Evolutionary conservation across 352 stramenopile species (phyloP), one percentile per base, ranked within the genome.

Genomic region (Phytophthora rubi): DNA sequence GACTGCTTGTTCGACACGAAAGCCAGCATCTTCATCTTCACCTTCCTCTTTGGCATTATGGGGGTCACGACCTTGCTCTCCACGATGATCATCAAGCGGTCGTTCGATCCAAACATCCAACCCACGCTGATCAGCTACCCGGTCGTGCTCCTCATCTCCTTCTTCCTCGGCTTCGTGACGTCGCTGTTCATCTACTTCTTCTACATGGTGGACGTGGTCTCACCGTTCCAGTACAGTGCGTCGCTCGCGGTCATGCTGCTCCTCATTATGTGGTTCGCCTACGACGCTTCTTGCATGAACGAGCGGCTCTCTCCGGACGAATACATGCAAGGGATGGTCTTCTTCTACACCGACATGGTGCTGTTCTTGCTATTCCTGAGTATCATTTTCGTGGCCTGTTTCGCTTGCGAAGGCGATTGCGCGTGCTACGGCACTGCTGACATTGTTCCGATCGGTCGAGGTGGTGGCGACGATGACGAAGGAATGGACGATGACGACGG

Each of bases 281-380:
- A 90, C 69, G 83, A 93, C 53, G 85, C 85, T 1, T 87, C 80
- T 7, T 92, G 83, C 63, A 91, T 92, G 83, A 91, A 93, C 70
- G 82, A 93, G 55, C 73, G 83, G 1, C 73, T 93, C 4, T 88
- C 82, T 15, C 85, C 83, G 5, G 85, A 93, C 70, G 85, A 93
- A 70, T 93, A 92, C 71, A 92, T 93, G 85, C 84, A 91, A 60
- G 85, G 85, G 56, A 88, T 93, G 83, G 81, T 93, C 18, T 90
- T 91, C 69, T 93, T 91, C 71, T 93, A 93, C 74, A 93, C 86
- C 3, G 86, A 93, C 59, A 91, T 92, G 77, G 83, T 91, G 57
- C 79, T 93, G 10, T 93, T 92, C 75, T 51, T 93, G 37, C 63
- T 92, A 47, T 93, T 93, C 69, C 53, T 93, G 23, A 85, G 83